Evolutionary conservation across 2,329 filamentous ascomycete genomes (phyloP), one percentile per base, ranked within the genome.

Genomic region (Fusarium avenaceum): DNA sequence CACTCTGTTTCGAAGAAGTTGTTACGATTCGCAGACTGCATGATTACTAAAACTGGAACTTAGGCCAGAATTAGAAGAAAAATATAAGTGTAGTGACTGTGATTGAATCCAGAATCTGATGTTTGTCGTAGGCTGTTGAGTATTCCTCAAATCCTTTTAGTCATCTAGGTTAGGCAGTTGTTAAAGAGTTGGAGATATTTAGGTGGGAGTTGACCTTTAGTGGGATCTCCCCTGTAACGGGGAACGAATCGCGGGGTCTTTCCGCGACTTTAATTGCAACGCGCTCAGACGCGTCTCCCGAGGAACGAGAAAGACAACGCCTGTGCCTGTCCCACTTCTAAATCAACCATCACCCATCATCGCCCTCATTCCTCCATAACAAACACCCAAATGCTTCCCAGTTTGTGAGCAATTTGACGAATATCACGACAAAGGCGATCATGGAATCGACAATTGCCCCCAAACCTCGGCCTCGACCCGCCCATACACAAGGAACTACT

Each of bases 1-100:
- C 81, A 96, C 93, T 94, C 92, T 30, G 94, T 96, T 80, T 97
- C 92, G 76, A 98, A 98, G 83, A 96, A 98, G 76, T 96, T 89
- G 30, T 91, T 90, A 51, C 90, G 86, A 75, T 97, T 88, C 50
- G 87, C 86, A 28, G 92, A 91, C 67, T 88, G 86, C 78, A 92
- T 91, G 83, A 87, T 56, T 39, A 42, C 40, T 30, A 17, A 8
- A 32, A 1, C 11, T 17, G 8, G 17, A 14, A 19, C 1, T 9
- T 2, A 4, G 8, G 7, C 4, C 20, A 7, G 20, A 13, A 6
- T 8, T 17, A 13, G n/a, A 33, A 10, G 20, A n/a, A 32, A 8
- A 33, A 6, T 11, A 17, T 4, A 5, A 13, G 4, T 22, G 46
- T 32, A 4, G 11, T 10, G 40, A 14, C 19, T 26, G 6, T 19